phyloP scores from a whole-genome alignment of 2,329 filamentous ascomycete genomes.

The Pseudovirgaria hyperparasitica region DNA sequence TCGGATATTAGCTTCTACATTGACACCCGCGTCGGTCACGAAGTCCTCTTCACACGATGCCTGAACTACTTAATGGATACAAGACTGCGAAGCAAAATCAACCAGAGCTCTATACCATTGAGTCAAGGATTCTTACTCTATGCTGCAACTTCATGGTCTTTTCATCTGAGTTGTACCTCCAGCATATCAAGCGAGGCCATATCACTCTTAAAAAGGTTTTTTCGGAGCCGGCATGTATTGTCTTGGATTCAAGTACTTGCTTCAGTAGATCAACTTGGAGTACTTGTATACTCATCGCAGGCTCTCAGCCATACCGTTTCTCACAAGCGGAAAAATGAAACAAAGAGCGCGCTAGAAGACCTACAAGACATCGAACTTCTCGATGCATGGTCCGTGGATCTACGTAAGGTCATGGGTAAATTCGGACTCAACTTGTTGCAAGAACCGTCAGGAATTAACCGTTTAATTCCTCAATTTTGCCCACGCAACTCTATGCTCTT shows the following conservation, averaged over 20 bases:
- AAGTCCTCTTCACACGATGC: not conserved
- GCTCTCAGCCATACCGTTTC: not conserved
- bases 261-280: not conserved
- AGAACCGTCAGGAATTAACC: not conserved
- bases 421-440: not conserved
- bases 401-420: conserved; percentile 1
- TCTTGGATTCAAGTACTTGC: conserved; percentile 1
- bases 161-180: conserved; percentile 1
- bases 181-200: not conserved
- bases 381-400: conserved; percentile 1
- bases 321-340: not conserved
- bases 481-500: conserved; percentile 1
- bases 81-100: not conserved
- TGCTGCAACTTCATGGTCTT: conserved; percentile 1
- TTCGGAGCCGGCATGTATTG: not conserved
- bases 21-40: not conserved
- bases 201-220: not conserved
- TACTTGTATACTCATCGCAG: conserved; percentile 1
- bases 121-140: not conserved
- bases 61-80: not conserved
- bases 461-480: not conserved
- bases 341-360: not conserved
- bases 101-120: not conserved
- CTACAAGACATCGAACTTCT: not conserved
- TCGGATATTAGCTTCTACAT: not conserved